These are phyloP conservation scores for Calonectria montana DNA, from an alignment of 2,329 filamentous ascomycete genomes.

Conservation along the genomic window DNA sequence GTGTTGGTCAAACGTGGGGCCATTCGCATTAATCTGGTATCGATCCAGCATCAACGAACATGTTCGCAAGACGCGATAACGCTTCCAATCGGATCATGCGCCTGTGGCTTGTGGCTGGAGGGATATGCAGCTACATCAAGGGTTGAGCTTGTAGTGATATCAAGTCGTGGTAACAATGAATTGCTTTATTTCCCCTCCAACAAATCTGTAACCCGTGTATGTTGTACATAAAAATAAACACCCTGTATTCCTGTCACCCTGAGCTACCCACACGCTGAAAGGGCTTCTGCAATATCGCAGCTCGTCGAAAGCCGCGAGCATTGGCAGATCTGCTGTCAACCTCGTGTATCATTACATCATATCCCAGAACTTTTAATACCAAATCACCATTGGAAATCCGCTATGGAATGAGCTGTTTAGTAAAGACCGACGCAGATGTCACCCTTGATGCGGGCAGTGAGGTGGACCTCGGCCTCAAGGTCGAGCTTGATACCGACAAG, in stretches of 20 bases:
- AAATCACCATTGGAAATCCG: constrained; percentile 17
- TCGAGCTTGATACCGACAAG: constrained; percentile 73
- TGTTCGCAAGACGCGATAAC: background rate
- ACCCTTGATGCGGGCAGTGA: constrained; percentile 69
- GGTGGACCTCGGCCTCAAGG: constrained; percentile 70
- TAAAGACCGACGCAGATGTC: constrained; percentile 64
- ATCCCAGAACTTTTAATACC: constrained; percentile 18
- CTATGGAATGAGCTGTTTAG: constrained; percentile 25
- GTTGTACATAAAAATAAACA: constrained; percentile 34
- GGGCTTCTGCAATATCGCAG: background rate
- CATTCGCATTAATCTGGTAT: background rate
- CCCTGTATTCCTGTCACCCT: constrained; percentile 22
- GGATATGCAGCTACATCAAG: background rate
- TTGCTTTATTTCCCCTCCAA: constrained; percentile 32
- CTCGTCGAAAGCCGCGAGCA: constrained; percentile 12
- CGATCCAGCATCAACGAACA: constrained; percentile 10
- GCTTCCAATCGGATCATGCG: constrained; percentile 4
- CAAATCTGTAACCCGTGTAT: constrained; percentile 11
- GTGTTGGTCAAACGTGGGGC: constrained; percentile 1
- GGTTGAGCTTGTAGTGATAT: background rate
- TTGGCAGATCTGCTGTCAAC: constrained; percentile 6
- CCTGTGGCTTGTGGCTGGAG: background rate
- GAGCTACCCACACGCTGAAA: constrained; percentile 6
- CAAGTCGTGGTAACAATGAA: constrained; percentile 29
- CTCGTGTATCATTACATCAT: constrained; percentile 19